These are phyloP conservation scores for Nitzschia palea DNA, from an alignment of 108 stramenopile species.

Conservation along the genomic window DNA sequence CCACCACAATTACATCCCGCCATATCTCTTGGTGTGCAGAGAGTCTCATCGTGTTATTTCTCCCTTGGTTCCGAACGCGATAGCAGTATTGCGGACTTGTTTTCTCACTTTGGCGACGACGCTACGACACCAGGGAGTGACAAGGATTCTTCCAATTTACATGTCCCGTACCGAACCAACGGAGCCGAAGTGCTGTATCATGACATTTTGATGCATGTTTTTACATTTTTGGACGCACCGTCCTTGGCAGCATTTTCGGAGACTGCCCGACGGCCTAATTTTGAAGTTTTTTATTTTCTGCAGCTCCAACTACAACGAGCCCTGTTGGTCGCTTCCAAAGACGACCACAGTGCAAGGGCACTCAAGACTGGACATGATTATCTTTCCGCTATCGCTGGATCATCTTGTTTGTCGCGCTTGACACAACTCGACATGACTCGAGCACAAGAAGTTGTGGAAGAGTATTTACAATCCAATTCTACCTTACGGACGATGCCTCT, in stretches of 20 bases:
- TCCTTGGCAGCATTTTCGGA: slow-evolving; percentile 69
- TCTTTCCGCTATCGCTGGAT: slow-evolving; percentile 38
- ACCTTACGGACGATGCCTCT: slow-evolving; percentile 62
- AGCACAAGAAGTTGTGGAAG: slow-evolving; percentile 52
- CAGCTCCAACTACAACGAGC: slow-evolving; percentile 77
- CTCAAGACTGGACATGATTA: background rate
- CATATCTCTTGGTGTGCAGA: slow-evolving; percentile 46
- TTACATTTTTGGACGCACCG: slow-evolving; percentile 59
- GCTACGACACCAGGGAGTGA: background rate
- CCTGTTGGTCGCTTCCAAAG: slow-evolving; percentile 21
- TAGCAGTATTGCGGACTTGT: slow-evolving; percentile 34
- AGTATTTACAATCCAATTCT: slow-evolving; percentile 63
- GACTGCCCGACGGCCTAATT: slow-evolving; percentile 64
- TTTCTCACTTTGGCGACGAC: slow-evolving; percentile 23
- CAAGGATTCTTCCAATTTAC: background rate
- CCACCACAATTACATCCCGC: slow-evolving; percentile 52
- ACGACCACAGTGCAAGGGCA: background rate
- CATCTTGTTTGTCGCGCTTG: slow-evolving; percentile 52
- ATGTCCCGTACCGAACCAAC: background rate
- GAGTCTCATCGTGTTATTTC: slow-evolving; percentile 72
- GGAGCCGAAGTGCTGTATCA: slow-evolving; percentile 54
- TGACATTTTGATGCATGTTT: slow-evolving; percentile 74
- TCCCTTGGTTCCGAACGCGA: slow-evolving; percentile 31
- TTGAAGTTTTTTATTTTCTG: slow-evolving; percentile 75
- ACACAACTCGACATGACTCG: slow-evolving; percentile 39